phyloP scores from a whole-genome alignment of 2,329 filamentous ascomycete genomes.

The Dryadomyces quercus-mongolicae region DNA sequence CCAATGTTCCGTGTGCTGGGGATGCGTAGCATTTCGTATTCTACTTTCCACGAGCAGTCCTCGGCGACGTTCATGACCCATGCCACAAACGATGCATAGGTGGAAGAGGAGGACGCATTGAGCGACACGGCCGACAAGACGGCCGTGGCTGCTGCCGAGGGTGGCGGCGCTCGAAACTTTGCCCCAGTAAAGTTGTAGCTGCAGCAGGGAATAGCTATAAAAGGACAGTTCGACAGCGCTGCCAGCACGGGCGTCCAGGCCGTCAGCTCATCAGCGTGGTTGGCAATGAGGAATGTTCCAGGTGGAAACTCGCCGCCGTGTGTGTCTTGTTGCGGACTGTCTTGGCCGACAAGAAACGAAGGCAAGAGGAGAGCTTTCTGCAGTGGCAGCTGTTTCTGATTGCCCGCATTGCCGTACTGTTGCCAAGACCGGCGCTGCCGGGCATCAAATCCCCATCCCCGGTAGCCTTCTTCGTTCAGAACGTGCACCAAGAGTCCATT shows the following conservation, averaged over 20 bases:
- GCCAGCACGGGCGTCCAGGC: slow-evolving; percentile 90
- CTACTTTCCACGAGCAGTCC: slow-evolving; percentile 62
- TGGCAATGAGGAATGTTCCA: slow-evolving; percentile 86
- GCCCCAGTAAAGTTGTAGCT: slow-evolving; percentile 74
- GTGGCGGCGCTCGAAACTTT: slow-evolving; percentile 54
- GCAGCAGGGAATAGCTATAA: slow-evolving; percentile 92
- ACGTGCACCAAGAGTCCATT: slow-evolving; percentile 86
- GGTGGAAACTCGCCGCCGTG: slow-evolving; percentile 55
- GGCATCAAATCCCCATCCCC: slow-evolving; percentile 85
- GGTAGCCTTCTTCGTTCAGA: slow-evolving; percentile 66
- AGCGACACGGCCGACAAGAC: slow-evolving; percentile 31
- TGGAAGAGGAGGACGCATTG: slow-evolving; percentile 45
- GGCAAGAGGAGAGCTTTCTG: slow-evolving; percentile 31
- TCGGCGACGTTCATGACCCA: slow-evolving; percentile 61
- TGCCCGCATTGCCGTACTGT: slow-evolving; percentile 40
- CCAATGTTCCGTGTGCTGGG: slow-evolving; percentile 84
- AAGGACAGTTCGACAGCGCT: slow-evolving; percentile 61
- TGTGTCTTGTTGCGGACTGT: slow-evolving; percentile 14
- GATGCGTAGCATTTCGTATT: slow-evolving; percentile 80
- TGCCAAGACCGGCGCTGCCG: slow-evolving; percentile 75
- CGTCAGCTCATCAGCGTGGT: slow-evolving; percentile 93
- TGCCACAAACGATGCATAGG: slow-evolving; percentile 71
- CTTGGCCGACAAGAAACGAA: not conserved
- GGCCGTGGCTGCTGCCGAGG: slow-evolving; percentile 26
- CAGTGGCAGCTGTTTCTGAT: not conserved